phyloP scores from a whole-genome alignment of 2,329 filamentous ascomycete species.

The Xylaria sp. region DNA sequence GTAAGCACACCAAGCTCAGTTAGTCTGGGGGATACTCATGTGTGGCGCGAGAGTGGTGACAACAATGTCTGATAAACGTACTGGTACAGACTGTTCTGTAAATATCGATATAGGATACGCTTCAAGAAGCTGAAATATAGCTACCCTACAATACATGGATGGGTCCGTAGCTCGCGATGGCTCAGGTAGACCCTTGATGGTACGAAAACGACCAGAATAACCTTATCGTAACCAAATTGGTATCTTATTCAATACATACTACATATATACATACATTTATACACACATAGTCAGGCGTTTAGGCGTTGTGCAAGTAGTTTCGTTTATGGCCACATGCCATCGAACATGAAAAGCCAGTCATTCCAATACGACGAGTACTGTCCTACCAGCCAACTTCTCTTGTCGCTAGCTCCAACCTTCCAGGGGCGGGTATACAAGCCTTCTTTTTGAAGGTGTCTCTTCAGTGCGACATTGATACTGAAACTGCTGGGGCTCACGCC shows the following conservation, averaged over 20 bases:
- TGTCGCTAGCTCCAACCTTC: conserved; percentile 55
- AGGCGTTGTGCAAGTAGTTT: not conserved
- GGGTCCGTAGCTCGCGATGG: not conserved
- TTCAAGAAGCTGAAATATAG: conserved; percentile 6
- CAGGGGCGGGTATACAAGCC: conserved; percentile 56
- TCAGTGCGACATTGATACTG: conserved; percentile 59
- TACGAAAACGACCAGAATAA: not conserved
- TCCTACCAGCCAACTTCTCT: conserved; percentile 56
- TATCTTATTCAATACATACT: conserved; percentile 1
- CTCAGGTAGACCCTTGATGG: not conserved
- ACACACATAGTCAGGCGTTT: not conserved
- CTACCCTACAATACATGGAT: not conserved
- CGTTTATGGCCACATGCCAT: conserved; percentile 55
- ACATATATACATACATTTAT: not conserved
- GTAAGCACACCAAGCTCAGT: conserved; percentile 48
- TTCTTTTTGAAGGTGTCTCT: conserved; percentile 55
- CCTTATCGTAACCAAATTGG: not conserved
- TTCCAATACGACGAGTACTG: conserved; percentile 58
- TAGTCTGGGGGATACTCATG: conserved; percentile 48
- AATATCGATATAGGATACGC: conserved; percentile 31
- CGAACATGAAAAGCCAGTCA: conserved; percentile 62
- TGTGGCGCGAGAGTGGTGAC: conserved; percentile 46
- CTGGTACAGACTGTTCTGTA: conserved; percentile 24
- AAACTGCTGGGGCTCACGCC: conserved; percentile 61
- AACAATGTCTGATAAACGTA: conserved; percentile 39